These are phyloP conservation scores for Phialophora chinensis DNA, from an alignment of 2,329 filamentous ascomycete species.

Conservation along the genomic window DNA sequence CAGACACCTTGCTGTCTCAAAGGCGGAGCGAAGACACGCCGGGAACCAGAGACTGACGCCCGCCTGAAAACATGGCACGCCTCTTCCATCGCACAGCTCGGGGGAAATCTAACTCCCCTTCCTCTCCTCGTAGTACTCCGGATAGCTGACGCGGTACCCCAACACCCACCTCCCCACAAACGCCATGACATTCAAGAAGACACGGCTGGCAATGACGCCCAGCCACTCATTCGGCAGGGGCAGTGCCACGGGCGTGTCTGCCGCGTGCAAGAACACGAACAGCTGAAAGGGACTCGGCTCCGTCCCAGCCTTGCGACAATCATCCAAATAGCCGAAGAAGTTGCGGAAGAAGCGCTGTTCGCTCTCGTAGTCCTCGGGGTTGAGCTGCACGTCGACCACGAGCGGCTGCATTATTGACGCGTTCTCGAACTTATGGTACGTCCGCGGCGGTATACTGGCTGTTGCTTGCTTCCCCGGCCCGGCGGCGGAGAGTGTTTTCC, in stretches of 20 bases:
- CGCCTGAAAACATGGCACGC: too few species aligned
- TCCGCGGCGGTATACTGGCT: constrained; percentile 25
- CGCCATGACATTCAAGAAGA: constrained; percentile 26
- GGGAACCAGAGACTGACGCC: background rate
- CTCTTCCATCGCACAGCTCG: background rate
- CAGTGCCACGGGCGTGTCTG: constrained; percentile 38
- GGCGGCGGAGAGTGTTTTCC: constrained; percentile 26
- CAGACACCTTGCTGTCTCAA: background rate
- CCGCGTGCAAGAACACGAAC: constrained; percentile 38
- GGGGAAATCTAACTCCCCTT: background rate
- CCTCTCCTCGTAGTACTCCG: constrained; percentile 31
- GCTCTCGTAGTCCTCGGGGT: constrained; percentile 36
- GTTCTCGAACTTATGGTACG: constrained; percentile 40
- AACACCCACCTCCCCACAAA: constrained; percentile 28
- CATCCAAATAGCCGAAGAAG: constrained; percentile 42
- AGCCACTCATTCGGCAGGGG: constrained; percentile 30
- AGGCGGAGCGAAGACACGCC: background rate
- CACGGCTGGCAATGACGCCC: constrained; percentile 26
- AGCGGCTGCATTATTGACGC: constrained; percentile 34
- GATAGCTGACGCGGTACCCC: constrained; percentile 32
- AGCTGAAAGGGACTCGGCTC: constrained; percentile 40
- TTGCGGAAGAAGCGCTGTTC: constrained; percentile 41
- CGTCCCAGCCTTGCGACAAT: constrained; percentile 32
- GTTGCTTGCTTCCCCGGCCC: constrained; percentile 20
- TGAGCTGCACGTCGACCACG: constrained; percentile 38